A percentile compares a stretch with the other conserved stretches of the same genome.
Conservation (phyloP, 225 moss, liverwort and hornwort species). For the Thuidium tamariscinum region DNA sequence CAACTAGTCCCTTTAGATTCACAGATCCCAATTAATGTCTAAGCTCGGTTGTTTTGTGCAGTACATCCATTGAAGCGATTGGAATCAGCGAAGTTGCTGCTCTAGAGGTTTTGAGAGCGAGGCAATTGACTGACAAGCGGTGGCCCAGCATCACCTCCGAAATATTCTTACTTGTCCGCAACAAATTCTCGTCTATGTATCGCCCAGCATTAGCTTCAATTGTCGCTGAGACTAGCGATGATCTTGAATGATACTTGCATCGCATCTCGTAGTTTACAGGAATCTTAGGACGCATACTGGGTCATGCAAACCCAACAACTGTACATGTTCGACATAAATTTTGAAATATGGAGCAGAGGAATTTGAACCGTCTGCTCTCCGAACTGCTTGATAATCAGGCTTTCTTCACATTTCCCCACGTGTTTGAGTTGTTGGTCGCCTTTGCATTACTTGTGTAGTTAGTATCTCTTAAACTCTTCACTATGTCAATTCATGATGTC, state of each 20-base stretch:
- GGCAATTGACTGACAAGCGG: constrained; percentile 21
- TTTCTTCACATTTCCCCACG: background rate
- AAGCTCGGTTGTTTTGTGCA: constrained; percentile 11
- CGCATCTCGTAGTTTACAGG: background rate
- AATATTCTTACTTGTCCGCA: constrained; percentile 39
- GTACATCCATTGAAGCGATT: constrained; percentile 21
- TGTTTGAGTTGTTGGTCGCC: background rate
- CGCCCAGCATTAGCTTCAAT: constrained; percentile 45
- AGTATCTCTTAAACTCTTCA: background rate
- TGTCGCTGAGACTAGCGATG: constrained; percentile 10
- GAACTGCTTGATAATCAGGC: background rate
- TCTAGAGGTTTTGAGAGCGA: constrained; percentile 25
- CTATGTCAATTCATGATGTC: background rate
- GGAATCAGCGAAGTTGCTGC: constrained; percentile 39
- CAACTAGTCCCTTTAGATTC: background rate
- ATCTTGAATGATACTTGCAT: background rate
- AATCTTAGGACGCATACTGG: background rate
- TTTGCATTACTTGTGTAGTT: background rate
- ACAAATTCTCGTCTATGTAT: constrained; percentile 35
- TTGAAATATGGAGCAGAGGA: background rate
- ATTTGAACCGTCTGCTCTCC: background rate
- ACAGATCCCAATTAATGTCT: background rate
- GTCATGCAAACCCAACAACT: background rate
- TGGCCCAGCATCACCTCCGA: constrained; percentile 9
- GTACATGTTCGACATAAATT: background rate